Evolutionary conservation across 2,329 filamentous ascomycete genomes (phyloP).

Genomic region (Dactylellina cionopaga): DNA sequence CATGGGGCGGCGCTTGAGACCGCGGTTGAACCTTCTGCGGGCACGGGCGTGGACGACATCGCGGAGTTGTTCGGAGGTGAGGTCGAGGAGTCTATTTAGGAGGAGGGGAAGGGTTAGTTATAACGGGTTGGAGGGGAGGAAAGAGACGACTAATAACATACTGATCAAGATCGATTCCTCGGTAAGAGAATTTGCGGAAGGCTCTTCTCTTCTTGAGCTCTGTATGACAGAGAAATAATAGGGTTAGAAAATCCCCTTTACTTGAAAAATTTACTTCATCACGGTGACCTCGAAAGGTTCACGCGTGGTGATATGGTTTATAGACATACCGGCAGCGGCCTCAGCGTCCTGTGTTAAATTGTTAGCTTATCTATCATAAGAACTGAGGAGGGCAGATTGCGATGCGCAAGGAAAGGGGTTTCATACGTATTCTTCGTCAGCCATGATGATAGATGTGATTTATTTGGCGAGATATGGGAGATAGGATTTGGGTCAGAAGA

Average conservation of each 20-base stretch:
- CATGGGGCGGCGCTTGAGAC: constrained; percentile 99
- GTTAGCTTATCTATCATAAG: constrained; percentile 54
- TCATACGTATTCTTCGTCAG: constrained; percentile 88
- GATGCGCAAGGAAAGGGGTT: constrained; percentile 60
- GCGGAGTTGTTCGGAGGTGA: constrained; percentile 97
- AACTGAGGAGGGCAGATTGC: constrained; percentile 58
- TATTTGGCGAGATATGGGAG: constrained; percentile 60
- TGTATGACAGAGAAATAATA: constrained; percentile 59
- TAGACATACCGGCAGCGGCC: constrained; percentile 56
- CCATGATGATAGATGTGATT: constrained; percentile 71
- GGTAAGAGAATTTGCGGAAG: constrained; percentile 99
- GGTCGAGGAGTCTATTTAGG: constrained; percentile 86
- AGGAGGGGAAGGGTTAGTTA: constrained; percentile 8
- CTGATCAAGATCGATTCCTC: constrained; percentile 99
- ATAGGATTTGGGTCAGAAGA: constrained; percentile 58
- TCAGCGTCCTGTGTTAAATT: constrained; percentile 55
- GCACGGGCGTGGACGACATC: constrained; percentile 99
- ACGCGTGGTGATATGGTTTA: constrained; percentile 20
- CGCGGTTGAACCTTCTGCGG: constrained; percentile 98
- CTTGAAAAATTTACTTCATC: constrained; percentile 33
- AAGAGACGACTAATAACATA: constrained; percentile 75
- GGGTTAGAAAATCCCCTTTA: constrained; percentile 56
- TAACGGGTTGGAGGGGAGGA: constrained; percentile 30
- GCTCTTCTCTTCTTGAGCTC: constrained; percentile 99
- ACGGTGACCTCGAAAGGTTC: constrained; percentile 11